phyloP scores from a whole-genome alignment of 1,284 basidiomycete species.

The Trichosporon ovoides region DNA sequence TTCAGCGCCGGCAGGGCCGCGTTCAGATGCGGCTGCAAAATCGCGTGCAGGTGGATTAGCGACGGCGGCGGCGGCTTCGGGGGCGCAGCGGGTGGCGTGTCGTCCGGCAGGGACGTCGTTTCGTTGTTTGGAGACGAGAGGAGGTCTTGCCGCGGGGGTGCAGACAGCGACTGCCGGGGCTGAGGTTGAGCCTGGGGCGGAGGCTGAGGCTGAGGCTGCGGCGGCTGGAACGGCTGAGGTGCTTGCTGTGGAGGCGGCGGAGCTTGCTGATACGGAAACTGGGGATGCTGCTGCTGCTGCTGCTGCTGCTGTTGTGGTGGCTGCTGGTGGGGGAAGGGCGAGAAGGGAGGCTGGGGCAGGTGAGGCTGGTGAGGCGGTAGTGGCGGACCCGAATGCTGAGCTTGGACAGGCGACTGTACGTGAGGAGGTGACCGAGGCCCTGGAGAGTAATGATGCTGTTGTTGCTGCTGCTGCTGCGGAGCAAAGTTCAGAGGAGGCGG shows the following conservation, averaged over 20 bases:
- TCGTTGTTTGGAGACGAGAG: slow-evolving; percentile 32
- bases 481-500: background rate
- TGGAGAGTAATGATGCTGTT: background rate
- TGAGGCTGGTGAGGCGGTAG: slow-evolving; percentile 19
- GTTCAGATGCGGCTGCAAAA: slow-evolving; percentile 68
- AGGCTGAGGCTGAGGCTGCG: slow-evolving; percentile 15
- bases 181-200: slow-evolving; percentile 21
- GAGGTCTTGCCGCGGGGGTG: slow-evolving; percentile 23
- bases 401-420: slow-evolving; percentile 4
- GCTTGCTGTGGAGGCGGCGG: slow-evolving; percentile 9
- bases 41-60: slow-evolving; percentile 73
- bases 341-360: slow-evolving; percentile 14
- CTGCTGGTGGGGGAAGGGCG: slow-evolving; percentile 9
- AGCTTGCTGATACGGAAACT: slow-evolving; percentile 13
- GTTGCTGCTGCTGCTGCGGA: background rate
- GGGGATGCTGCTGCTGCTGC: slow-evolving; percentile 13
- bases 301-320: slow-evolving; percentile 11
- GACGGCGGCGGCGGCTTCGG: slow-evolving; percentile 65
- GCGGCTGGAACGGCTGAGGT: slow-evolving; percentile 1
- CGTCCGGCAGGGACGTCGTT: slow-evolving; percentile 40
- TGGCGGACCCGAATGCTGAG: slow-evolving; percentile 7
- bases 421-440: slow-evolving; percentile 5
- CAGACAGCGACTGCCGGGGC: slow-evolving; percentile 24
- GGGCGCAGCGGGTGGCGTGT: slow-evolving; percentile 72
- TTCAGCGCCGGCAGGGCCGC: slow-evolving; percentile 64